A percentile compares a stretch with the other conserved stretches of the same genome.
Conservation (phyloP, 768 basidiomycete genomes). For the Sporobolomyces roseus region DNA sequence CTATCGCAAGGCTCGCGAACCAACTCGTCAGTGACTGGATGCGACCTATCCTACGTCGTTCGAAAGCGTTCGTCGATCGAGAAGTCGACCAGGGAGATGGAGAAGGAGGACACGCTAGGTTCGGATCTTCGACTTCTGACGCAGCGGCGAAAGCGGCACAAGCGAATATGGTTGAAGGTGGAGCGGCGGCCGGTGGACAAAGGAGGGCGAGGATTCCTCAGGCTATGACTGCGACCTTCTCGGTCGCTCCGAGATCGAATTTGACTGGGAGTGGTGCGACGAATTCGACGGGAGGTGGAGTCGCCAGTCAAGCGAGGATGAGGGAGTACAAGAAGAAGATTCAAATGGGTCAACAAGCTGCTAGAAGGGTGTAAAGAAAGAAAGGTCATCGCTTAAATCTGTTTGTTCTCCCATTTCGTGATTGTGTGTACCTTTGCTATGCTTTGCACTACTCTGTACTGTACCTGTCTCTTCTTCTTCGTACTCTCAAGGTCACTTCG, state of each 20-base stretch:
- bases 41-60: constrained; percentile 84
- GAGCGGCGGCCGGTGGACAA: constrained; percentile 52
- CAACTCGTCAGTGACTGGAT: constrained; percentile 83
- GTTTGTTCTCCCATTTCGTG: no score
- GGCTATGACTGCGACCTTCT: constrained; percentile 69
- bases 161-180: constrained; percentile 64
- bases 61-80: constrained; percentile 49
- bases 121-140: constrained; percentile 52
- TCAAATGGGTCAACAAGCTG: constrained; percentile 16
- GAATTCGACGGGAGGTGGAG: constrained; percentile 4
- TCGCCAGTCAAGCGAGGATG: constrained; percentile 30
- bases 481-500: no score
- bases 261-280: neutral
- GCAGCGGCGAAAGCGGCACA: constrained; percentile 54
- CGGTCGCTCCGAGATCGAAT: constrained; percentile 60
- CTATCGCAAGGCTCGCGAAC: constrained; percentile 74
- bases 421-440: no score
- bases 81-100: constrained; percentile 57
- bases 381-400: no score
- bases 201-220: constrained; percentile 81
- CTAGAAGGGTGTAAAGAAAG: constrained; percentile 21
- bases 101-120: constrained; percentile 66
- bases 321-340: constrained; percentile 40
- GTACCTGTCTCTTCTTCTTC: no score
- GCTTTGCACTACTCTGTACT: no score